These are phyloP conservation scores for Cryptosporidium ubiquitum DNA, from an alignment of 169 alveolate genomes.

Conservation along the genomic window DNA sequence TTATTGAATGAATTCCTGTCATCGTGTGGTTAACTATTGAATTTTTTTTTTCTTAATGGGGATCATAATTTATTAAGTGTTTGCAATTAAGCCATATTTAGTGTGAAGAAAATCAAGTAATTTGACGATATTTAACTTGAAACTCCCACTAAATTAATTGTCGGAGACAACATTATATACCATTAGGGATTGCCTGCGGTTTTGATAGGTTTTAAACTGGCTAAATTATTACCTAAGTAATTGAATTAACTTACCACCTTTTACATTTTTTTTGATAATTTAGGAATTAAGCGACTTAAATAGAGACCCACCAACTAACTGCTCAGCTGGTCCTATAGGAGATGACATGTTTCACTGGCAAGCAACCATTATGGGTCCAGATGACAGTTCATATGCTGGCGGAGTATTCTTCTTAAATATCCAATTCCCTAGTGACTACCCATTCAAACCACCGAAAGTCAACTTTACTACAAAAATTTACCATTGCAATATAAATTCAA, in stretches of 20 bases:
- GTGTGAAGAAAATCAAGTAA: no score
- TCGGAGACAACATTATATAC: not conserved
- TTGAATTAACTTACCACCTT: not conserved
- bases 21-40: not conserved
- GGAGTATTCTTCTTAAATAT: conserved; percentile 98
- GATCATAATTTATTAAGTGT: no score
- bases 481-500: conserved; percentile 97
- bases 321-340: conserved; percentile 98
- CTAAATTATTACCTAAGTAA: not conserved
- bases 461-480: conserved; percentile 97
- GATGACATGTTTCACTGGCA: conserved; percentile 99
- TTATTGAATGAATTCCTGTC: not conserved
- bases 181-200: not conserved
- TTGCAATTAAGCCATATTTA: not conserved
- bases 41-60: not conserved
- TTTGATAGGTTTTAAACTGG: not conserved
- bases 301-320: conserved; percentile 98
- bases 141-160: not conserved
- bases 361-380: conserved; percentile 99
- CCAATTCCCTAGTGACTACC: conserved; percentile 99
- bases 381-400: conserved; percentile 96
- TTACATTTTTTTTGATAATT: not conserved
- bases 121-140: not conserved
- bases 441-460: conserved; percentile 99
- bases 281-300: conserved; percentile 96